Conservation (phyloP, 371 early-diverging fungal species). For the Amoeboradix gromovi region DNA sequence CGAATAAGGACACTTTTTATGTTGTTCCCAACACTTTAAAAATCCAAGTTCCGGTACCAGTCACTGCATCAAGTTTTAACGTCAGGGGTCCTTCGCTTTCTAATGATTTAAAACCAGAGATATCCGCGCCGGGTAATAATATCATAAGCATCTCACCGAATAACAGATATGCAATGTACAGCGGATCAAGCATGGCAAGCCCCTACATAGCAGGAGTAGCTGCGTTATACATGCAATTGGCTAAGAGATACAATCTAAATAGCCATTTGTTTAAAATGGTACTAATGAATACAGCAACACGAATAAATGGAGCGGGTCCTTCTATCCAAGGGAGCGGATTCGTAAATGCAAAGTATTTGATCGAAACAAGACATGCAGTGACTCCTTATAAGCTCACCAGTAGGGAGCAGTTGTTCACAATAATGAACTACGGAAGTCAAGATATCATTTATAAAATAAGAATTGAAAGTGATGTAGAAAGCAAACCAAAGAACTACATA, state of each 20-base stretch:
- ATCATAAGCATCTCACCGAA: neutral
- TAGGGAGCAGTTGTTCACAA: no score
- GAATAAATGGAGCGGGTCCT: no score
- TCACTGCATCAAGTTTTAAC: neutral
- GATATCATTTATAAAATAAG: no score
- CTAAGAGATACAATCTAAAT: no score
- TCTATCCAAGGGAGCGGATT: neutral
- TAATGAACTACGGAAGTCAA: no score
- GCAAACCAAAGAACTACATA: no score
- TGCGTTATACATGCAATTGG: neutral
- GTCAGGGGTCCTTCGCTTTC: neutral
- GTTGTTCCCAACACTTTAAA: no score
- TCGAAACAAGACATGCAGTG: neutral
- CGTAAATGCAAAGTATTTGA: neutral
- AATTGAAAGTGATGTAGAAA: no score
- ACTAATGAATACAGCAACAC: neutral
- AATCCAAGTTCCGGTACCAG: no score
- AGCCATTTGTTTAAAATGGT: neutral
- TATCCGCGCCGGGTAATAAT: neutral
- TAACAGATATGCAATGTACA: conserved; percentile 11
- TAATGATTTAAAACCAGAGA: conserved; percentile 4
- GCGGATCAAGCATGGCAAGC: conserved; percentile 21
- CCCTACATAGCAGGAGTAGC: conserved; percentile 8
- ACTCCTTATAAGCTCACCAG: neutral
- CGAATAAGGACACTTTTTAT: no score